Evolutionary conservation across 345 rosid genomes (phyloP).

Genomic region (Gossypium anomalum): DNA sequence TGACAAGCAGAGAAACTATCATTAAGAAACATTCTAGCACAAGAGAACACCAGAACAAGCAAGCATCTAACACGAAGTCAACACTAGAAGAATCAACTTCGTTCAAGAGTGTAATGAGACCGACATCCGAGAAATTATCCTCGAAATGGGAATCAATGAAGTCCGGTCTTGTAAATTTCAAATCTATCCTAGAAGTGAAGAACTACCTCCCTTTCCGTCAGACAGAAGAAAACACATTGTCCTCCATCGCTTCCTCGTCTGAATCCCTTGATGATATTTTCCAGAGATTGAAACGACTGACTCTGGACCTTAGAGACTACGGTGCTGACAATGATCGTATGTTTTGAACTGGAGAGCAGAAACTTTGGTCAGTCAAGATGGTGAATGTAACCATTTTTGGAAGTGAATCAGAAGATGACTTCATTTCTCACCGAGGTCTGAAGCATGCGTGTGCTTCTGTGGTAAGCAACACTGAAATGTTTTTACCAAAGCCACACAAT

Average conservation of each 20-base stretch:
- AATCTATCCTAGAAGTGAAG: slow-evolving; percentile 44
- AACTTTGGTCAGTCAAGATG: background rate
- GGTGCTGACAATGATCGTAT: slow-evolving; percentile 24
- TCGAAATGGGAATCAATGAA: slow-evolving; percentile 62
- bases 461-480: background rate
- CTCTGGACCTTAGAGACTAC: slow-evolving; percentile 25
- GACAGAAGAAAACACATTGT: slow-evolving; percentile 27
- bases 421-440: background rate
- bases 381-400: background rate
- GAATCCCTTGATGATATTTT: slow-evolving; percentile 65
- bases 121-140: slow-evolving; percentile 35
- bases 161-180: slow-evolving; percentile 53
- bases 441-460: background rate
- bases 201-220: slow-evolving; percentile 45
- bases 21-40: slow-evolving; percentile 50
- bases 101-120: slow-evolving; percentile 12
- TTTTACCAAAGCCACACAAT: background rate
- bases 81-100: slow-evolving; percentile 36
- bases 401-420: background rate
- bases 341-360: background rate
- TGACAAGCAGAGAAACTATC: slow-evolving; percentile 47
- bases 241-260: slow-evolving; percentile 30
- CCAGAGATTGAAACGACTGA: slow-evolving; percentile 54
- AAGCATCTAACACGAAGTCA: slow-evolving; percentile 30
- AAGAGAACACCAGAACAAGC: slow-evolving; percentile 43